Evolutionary conservation across 352 stramenopile species (phyloP).

Genomic region (Globisporangium mamillatum): DNA sequence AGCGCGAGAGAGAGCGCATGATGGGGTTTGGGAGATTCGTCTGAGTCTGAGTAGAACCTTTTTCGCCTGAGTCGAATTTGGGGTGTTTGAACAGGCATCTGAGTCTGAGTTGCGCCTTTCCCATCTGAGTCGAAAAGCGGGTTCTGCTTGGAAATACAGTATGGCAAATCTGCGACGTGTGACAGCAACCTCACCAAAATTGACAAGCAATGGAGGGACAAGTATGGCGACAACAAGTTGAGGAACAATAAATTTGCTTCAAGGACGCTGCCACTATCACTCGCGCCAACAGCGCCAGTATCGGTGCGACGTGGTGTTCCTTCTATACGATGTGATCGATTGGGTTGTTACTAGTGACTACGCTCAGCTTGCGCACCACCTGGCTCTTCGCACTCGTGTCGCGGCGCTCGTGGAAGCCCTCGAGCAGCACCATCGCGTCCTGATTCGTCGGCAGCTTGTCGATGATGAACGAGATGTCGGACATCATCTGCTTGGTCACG

Average conservation of each 20-base stretch:
- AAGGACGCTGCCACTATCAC: neutral
- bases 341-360: neutral
- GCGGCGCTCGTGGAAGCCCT: conserved; percentile 13
- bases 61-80: neutral
- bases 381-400: neutral
- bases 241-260: neutral
- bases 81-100: neutral
- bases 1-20: neutral
- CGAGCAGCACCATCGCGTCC: conserved; percentile 16
- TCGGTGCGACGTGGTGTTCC: too few species aligned
- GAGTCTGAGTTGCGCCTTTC: neutral
- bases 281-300: neutral
- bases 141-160: neutral
- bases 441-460: conserved; percentile 12
- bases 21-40: neutral
- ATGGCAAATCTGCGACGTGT: conserved; percentile 11
- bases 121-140: neutral
- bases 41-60: conserved; percentile 17
- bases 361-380: neutral
- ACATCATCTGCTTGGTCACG: conserved; percentile 18
- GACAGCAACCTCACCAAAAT: neutral
- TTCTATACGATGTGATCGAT: conserved; percentile 3
- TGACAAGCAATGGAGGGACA: neutral
- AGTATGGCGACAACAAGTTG: neutral
- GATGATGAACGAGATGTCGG: conserved; percentile 13